phyloP scores from a whole-genome alignment of 768 basidiomycete species.

The Gyrodon lividus region DNA sequence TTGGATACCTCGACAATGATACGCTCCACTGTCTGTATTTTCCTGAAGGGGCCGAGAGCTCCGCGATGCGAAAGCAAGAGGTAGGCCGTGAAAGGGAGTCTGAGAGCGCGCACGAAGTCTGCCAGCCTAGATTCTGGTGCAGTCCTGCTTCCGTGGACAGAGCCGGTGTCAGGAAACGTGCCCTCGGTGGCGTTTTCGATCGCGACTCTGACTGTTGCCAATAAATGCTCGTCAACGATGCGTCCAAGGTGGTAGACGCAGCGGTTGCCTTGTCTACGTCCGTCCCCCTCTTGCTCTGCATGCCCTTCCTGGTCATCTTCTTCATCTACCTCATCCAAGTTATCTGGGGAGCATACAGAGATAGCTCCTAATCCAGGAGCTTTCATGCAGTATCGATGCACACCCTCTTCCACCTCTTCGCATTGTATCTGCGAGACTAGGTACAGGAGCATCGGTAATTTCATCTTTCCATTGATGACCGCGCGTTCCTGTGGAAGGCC shows the following conservation, averaged over 20 bases:
- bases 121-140: background rate
- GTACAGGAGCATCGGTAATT: background rate
- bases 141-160: background rate
- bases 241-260: background rate
- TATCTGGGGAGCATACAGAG: background rate
- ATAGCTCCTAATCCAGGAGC: background rate
- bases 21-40: background rate
- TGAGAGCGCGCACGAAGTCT: background rate
- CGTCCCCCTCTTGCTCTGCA: too few relatives aligned
- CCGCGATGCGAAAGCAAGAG: background rate
- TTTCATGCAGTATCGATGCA: background rate
- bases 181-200: background rate
- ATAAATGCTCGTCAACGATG: background rate
- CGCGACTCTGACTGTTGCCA: background rate
- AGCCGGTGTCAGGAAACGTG: background rate
- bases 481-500: background rate
- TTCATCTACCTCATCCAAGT: background rate
- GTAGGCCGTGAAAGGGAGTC: background rate
- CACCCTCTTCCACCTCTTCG: background rate
- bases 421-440: background rate
- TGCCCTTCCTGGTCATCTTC: background rate
- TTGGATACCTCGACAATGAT: background rate
- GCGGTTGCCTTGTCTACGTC: too few relatives aligned
- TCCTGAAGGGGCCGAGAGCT: background rate
- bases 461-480: background rate